Evolutionary conservation across 192 early-diverging fungal species (phyloP).

Genomic region (Linnemannia hyalina): DNA sequence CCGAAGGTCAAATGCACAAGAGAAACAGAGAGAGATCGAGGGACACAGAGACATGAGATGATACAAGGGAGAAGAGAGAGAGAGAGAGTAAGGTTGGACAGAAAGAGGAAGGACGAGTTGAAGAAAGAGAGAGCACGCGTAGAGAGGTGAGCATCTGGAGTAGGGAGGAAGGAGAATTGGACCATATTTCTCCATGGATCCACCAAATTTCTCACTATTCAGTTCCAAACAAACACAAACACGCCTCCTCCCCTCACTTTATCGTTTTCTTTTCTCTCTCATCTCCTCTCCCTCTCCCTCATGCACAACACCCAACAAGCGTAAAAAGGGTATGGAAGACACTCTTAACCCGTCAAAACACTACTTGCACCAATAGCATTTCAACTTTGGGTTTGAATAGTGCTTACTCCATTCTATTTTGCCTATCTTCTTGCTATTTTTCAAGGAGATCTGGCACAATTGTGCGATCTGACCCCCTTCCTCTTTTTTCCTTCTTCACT

Average conservation of each 20-base stretch:
- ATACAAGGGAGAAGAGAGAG: background rate
- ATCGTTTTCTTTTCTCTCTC: background rate
- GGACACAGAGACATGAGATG: too few relatives aligned
- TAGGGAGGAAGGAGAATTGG: background rate
- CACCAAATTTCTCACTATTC: background rate
- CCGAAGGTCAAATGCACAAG: background rate
- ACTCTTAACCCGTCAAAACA: background rate
- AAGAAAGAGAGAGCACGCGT: background rate
- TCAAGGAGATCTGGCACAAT: background rate
- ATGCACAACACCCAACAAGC: background rate
- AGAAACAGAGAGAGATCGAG: background rate
- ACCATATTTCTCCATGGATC: background rate
- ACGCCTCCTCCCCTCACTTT: background rate
- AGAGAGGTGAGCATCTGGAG: background rate
- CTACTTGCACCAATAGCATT: background rate
- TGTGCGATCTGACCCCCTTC: background rate
- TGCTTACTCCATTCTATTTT: background rate
- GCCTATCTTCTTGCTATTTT: background rate
- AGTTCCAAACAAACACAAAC: background rate
- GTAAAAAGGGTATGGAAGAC: background rate
- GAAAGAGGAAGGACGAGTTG: background rate
- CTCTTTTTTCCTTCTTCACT: background rate
- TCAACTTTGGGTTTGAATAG: background rate
- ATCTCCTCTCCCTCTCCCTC: background rate
- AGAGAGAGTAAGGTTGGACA: background rate